Base-by-base conservation (phyloP, 352 stramenopile genomes). In the Albugo laibachii region DNA sequence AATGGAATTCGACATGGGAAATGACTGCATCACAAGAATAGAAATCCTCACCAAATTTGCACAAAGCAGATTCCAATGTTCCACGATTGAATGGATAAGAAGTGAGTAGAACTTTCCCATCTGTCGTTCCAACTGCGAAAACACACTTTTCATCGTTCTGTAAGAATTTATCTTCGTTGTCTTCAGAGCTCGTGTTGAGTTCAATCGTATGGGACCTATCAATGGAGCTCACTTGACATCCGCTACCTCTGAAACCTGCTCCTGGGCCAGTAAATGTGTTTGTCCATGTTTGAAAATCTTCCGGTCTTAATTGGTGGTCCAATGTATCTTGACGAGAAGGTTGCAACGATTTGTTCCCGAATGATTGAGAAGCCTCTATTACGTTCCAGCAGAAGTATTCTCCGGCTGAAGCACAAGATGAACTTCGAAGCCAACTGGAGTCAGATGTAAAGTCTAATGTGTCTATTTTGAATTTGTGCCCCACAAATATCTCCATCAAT, bases 381-480 rank as follows among this genome's bases (percentile, higher is more conserved):
- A 31, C 8, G 48, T 58, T 27, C 79, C 80, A 93, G 1, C 73
- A 75, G 38, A 92, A 46, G 0, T 91, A 41, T 47, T 93, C 72
- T 38, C 53, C 57, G 24, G 71, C 66, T 0, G 58, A 49, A n/a
- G 64, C 64, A 1, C 59, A 69, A 0, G 64, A 86, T 0, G 68
- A 63, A 11, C 70, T 82, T 41, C 83, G 74, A 12, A 93, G 53
- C 60, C 74, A 85, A 12, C 55, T 44, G 1, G 57, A 56, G 44
- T 83, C 59, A 2, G 62, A 16, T 2, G 65, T 80, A 36, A 83
- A 93, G 44, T 92, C 80, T 2, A 92, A 54, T 24, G 80, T 54
- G 1, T 56, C 50, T 13, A 93, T 63, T 34, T 57, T 71, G 2
- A 62, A 60, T 0, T 70, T 83, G 42, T 89, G 79, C 0, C 74